A percentile compares a stretch with the other conserved stretches of the same genome.
phyloP scores from a whole-genome alignment of 106 monocot species.

The Allium sativum region DNA sequence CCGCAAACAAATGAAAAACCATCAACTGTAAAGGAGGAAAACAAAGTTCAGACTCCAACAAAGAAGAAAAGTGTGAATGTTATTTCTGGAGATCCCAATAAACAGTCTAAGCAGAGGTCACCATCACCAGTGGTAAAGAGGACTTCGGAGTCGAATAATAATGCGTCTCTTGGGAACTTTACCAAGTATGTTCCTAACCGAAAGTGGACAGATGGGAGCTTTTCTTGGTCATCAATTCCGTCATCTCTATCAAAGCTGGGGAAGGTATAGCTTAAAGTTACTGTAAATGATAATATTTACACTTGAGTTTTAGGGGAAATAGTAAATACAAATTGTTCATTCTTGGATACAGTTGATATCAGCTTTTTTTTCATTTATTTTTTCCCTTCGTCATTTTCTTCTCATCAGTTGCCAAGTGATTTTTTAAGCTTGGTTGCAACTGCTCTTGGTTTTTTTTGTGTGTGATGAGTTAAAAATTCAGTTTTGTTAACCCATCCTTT shows the following conservation, averaged over 20 bases:
- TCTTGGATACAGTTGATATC: too few species aligned
- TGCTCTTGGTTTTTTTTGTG: too few species aligned
- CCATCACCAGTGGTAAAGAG: slow-evolving; percentile 28
- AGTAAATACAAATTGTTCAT: too few species aligned
- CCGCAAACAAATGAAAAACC: slow-evolving; percentile 23
- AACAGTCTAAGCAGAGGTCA: slow-evolving; percentile 15
- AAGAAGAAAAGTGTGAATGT: slow-evolving; percentile 27
- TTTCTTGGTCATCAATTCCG: slow-evolving; percentile 60
- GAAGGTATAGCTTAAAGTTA: slow-evolving; percentile 35
- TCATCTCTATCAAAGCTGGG: slow-evolving; percentile 62
- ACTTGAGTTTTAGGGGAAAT: too few species aligned
- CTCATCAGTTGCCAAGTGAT: too few species aligned
- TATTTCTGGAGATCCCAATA: slow-evolving; percentile 27
- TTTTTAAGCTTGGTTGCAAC: too few species aligned
- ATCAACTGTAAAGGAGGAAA: slow-evolving; percentile 29
- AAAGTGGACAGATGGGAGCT: slow-evolving; percentile 52
- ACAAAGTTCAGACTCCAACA: slow-evolving; percentile 22
- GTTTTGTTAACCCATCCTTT: too few species aligned
- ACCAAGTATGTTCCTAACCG: slow-evolving; percentile 34
- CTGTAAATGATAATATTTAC: too few species aligned
- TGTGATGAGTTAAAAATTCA: too few species aligned
- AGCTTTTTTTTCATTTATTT: too few species aligned
- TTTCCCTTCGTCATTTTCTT: too few species aligned
- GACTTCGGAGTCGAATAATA: slow-evolving; percentile 20
- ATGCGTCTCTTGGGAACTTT: slow-evolving; percentile 20